Percentiles rank a stretch among this genome's conserved stretches.
Evolutionary conservation across 2,329 filamentous ascomycete species (phyloP).

Genomic region (Colletotrichum incanum): DNA sequence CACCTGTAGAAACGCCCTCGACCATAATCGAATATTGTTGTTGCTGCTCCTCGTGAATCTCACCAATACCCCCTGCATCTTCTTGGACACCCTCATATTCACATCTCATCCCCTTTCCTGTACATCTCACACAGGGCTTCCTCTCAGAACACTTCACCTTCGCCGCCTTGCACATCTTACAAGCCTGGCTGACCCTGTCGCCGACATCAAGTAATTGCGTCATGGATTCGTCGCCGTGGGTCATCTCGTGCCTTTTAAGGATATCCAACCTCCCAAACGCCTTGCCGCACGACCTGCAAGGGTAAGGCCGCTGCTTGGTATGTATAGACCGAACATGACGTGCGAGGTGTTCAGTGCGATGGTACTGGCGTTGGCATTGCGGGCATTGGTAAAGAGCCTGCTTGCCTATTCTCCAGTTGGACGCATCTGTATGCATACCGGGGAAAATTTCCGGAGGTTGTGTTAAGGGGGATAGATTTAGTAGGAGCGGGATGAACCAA

Average conservation of each 20-base stretch:
- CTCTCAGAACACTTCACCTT: conserved; percentile 29
- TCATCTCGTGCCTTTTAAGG: conserved; percentile 10
- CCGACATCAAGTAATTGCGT: not conserved
- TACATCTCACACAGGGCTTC: conserved; percentile 8
- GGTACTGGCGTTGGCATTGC: conserved; percentile 18
- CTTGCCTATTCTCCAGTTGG: too few relatives aligned
- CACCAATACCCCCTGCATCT: not conserved
- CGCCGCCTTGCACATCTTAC: not conserved
- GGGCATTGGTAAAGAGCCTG: conserved; percentile 20
- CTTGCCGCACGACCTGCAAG: conserved; percentile 11
- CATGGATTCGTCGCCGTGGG: not conserved
- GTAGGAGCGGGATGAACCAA: not conserved
- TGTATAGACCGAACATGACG: conserved; percentile 24
- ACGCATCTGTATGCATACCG: not conserved
- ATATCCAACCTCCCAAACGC: conserved; percentile 21
- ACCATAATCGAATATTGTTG: not conserved
- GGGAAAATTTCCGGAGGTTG: not conserved
- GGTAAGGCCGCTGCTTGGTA: conserved; percentile 21
- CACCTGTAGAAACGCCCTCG: not conserved
- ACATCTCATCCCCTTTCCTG: not conserved
- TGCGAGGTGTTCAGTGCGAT: conserved; percentile 16
- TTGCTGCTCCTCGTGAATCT: not conserved
- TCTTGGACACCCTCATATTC: not conserved
- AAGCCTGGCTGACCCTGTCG: conserved; percentile 7
- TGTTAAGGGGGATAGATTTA: not conserved